A percentile compares a stretch with the other conserved stretches of the same genome.
Conservation (phyloP, 1,139 yeast species). For the Pichiaceae sp. region DNA sequence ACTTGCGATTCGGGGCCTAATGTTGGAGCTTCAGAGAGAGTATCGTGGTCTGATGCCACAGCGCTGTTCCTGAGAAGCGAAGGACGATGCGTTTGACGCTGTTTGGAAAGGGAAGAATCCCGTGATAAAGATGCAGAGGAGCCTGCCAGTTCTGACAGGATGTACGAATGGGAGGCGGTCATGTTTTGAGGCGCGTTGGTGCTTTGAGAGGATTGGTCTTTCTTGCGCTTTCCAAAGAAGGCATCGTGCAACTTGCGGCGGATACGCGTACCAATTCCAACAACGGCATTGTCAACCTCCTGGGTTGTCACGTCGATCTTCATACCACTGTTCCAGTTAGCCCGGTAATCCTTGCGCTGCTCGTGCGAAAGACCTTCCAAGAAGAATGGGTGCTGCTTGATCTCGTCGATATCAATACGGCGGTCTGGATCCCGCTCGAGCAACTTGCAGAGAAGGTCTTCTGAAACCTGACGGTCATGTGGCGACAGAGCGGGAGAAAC, state of each 20-base stretch:
- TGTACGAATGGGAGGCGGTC: slow-evolving; percentile 15
- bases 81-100: too few relatives aligned
- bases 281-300: slow-evolving; percentile 70
- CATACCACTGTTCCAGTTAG: slow-evolving; percentile 21
- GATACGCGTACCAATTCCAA: slow-evolving; percentile 67
- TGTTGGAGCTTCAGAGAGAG: not conserved
- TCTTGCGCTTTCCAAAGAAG: slow-evolving; percentile 21
- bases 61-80: too few relatives aligned
- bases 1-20: not conserved
- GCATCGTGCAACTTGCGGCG: slow-evolving; percentile 55
- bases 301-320: slow-evolving; percentile 55
- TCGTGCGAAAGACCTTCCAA: slow-evolving; percentile 43
- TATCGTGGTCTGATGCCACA: too few relatives aligned
- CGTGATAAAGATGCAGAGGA: not conserved
- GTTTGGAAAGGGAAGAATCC: too few relatives aligned
- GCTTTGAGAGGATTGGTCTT: not conserved
- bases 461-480: slow-evolving; percentile 51
- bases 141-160: slow-evolving; percentile 15
- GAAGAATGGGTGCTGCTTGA: slow-evolving; percentile 77
- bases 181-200: slow-evolving; percentile 4
- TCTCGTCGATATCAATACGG: slow-evolving; percentile 64
- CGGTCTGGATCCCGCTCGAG: slow-evolving; percentile 63
- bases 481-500: slow-evolving; percentile 26
- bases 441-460: slow-evolving; percentile 55
- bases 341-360: slow-evolving; percentile 17